Percentiles rank a stretch among this genome's conserved stretches.
phyloP scores from a whole-genome alignment of 208 protist genomes.

The Porcisia hertigi region DNA sequence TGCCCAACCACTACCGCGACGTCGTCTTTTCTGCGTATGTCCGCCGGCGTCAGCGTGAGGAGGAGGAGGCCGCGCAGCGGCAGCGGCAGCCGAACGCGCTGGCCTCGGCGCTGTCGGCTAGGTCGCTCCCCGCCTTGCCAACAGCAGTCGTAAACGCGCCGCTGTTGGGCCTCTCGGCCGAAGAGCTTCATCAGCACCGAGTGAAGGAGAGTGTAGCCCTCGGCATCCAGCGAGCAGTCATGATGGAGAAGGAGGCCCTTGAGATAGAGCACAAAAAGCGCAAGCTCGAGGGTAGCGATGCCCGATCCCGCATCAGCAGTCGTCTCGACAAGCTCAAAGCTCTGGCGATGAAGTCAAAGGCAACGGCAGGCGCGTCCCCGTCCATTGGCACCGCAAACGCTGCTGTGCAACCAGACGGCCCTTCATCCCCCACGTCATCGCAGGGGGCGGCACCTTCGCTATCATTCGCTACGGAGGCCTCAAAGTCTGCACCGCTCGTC shows the following conservation, averaged over 20 bases:
- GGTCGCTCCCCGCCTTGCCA: background rate
- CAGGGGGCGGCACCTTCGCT: background rate
- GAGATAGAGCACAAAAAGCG: constrained; percentile 61
- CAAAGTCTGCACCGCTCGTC: constrained; percentile 44
- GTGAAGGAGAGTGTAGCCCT: constrained; percentile 70
- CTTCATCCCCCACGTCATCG: background rate
- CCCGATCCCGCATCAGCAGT: constrained; percentile 52
- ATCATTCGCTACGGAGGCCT: background rate
- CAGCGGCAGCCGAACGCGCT: constrained; percentile 32
- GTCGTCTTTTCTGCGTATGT: constrained; percentile 45
- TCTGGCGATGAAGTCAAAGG: constrained; percentile 15
- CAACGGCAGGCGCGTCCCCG: background rate
- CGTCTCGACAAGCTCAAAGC: constrained; percentile 64
- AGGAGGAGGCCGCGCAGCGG: constrained; percentile 8
- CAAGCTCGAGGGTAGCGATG: constrained; percentile 61
- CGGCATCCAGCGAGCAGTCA: constrained; percentile 68
- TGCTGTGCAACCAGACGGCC: background rate
- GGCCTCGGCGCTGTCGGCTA: constrained; percentile 23
- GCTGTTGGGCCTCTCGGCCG: constrained; percentile 54
- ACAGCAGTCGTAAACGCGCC: background rate
- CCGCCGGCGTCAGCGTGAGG: constrained; percentile 29
- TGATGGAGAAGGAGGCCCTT: constrained; percentile 64
- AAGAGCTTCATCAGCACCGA: constrained; percentile 76
- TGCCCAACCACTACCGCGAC: constrained; percentile 58
- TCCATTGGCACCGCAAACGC: no score